Evolutionary conservation across 164 flowering plant species (phyloP).

Genomic region (Tetrastigma voinierianum): DNA sequence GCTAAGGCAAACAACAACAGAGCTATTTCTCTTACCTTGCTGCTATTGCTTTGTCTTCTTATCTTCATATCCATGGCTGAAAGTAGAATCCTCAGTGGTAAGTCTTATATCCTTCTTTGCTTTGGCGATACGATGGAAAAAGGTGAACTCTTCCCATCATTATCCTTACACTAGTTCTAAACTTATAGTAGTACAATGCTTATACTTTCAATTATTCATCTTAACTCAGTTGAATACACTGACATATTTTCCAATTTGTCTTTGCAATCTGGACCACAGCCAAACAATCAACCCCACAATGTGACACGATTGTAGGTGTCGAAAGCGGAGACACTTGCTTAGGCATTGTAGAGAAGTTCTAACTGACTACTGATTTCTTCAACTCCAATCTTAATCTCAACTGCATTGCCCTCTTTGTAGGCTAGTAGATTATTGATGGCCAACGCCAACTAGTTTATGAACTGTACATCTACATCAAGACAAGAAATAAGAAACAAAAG

Average conservation of each 20-base stretch:
- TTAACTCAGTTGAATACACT: not conserved
- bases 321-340: constrained; percentile 36
- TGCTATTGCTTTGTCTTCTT: constrained; percentile 19
- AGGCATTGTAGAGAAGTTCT: constrained; percentile 13
- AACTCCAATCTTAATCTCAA: constrained; percentile 33
- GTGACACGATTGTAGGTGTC: constrained; percentile 23
- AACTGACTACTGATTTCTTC: constrained; percentile 17
- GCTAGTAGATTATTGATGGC: constrained; percentile 34
- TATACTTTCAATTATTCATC: no score
- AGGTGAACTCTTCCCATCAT: no score
- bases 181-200: no score
- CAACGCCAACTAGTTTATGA: no score
- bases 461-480: no score
- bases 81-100: constrained; percentile 13
- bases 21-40: constrained; percentile 7
- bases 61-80: constrained; percentile 20
- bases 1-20: not conserved
- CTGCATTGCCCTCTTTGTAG: constrained; percentile 33
- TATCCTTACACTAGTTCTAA: no score
- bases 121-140: no score
- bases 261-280: not conserved
- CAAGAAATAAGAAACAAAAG: no score
- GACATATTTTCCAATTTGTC: no score
- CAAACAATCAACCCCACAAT: not conserved
- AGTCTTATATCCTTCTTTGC: not conserved